Evolutionary conservation across 192 early-diverging fungal genomes (phyloP).

Genomic region (Podila clonocystis): DNA sequence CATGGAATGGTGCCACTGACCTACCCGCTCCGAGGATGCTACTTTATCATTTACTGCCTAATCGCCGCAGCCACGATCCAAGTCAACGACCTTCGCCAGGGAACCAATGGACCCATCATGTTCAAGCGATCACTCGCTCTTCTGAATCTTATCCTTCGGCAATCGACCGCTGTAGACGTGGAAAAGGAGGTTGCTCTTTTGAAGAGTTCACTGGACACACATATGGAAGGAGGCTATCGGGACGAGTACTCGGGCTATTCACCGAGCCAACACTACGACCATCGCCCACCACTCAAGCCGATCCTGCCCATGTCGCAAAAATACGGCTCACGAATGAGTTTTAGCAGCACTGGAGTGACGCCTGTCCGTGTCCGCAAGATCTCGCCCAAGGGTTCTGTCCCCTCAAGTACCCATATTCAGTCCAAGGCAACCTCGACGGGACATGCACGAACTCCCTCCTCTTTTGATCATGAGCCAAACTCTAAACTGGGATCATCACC

Average conservation of each 20-base stretch:
- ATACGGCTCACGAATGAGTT: conserved; percentile 23
- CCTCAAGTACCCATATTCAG: background rate
- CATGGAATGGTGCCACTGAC: conserved; percentile 48
- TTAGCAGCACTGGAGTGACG: conserved; percentile 9
- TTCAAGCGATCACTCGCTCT: conserved; percentile 27
- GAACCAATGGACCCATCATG: conserved; percentile 30
- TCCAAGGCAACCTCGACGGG: background rate
- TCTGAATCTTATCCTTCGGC: conserved; percentile 22
- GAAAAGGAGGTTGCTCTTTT: conserved; percentile 29
- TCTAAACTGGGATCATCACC: background rate
- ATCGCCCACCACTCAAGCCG: conserved; percentile 28
- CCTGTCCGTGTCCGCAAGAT: conserved; percentile 37
- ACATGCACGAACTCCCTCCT: background rate
- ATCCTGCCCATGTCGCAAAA: conserved; percentile 49
- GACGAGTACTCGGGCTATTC: background rate
- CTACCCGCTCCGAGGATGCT: conserved; percentile 58
- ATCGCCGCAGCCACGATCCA: conserved; percentile 59
- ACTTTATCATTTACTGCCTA: conserved; percentile 59
- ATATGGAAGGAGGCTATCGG: conserved; percentile 13
- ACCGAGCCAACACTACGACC: conserved; percentile 4
- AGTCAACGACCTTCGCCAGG: conserved; percentile 32
- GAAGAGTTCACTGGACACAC: conserved; percentile 24
- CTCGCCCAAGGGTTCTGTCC: conserved; percentile 20
- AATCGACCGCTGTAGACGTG: conserved; percentile 32
- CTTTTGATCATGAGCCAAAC: background rate